phyloP scores from a whole-genome alignment of 352 stramenopile species.

The Phytopythium delawarense region DNA sequence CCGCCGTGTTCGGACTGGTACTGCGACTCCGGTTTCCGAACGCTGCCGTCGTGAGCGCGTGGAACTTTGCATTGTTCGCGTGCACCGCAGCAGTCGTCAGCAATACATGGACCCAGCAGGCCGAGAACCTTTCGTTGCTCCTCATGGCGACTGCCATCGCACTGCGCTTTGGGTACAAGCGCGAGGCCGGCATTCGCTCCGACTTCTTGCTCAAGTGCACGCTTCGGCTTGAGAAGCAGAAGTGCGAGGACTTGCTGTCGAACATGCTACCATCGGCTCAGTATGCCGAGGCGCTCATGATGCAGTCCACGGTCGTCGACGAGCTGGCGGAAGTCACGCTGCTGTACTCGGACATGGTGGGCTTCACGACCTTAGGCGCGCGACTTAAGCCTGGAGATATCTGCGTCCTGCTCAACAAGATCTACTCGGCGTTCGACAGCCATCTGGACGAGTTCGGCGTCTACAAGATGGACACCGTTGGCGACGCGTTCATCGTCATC shows the following conservation, averaged over 20 bases:
- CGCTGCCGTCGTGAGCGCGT: conserved; percentile 36
- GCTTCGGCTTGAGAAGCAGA: conserved; percentile 71
- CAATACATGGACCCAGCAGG: conserved; percentile 31
- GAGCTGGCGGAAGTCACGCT: conserved; percentile 80
- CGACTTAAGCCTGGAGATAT: conserved; percentile 61
- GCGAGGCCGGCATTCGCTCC: conserved; percentile 53
- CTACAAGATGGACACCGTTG: conserved; percentile 88
- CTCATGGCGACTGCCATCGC: conserved; percentile 25
- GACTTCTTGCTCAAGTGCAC: conserved; percentile 81
- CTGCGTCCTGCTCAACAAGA: conserved; percentile 78
- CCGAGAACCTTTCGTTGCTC: conserved; percentile 40
- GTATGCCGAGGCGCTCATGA: conserved; percentile 71
- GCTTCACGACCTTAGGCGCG: conserved; percentile 67
- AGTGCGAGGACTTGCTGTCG: conserved; percentile 76
- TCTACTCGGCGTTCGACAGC: conserved; percentile 77
- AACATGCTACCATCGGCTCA: conserved; percentile 82
- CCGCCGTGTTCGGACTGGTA: conserved; percentile 50
- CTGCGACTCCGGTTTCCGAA: conserved; percentile 61
- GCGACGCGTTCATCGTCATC: conserved; percentile 84
- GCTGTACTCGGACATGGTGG: conserved; percentile 85
- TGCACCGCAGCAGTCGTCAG: conserved; percentile 12
- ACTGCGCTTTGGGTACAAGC: conserved; percentile 56
- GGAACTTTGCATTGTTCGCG: conserved; percentile 34
- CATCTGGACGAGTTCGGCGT: conserved; percentile 77
- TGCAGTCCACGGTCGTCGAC: conserved; percentile 71